phyloP scores from a whole-genome alignment of 192 early-diverging fungal genomes.

The Mortierella alpina region DNA sequence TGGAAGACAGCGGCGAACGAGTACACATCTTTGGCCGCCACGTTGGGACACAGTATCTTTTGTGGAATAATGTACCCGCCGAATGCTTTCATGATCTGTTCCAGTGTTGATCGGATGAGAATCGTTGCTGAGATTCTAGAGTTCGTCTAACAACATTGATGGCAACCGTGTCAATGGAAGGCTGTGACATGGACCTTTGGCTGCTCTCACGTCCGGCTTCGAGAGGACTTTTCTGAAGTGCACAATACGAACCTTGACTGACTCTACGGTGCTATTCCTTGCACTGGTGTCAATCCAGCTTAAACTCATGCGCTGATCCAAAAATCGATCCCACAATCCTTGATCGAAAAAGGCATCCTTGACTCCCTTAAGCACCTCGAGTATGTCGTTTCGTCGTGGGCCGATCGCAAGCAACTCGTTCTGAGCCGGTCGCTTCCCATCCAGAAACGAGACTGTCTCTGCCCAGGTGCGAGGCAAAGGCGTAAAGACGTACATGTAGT shows the following conservation, averaged over 20 bases:
- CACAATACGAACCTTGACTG: constrained; percentile 6
- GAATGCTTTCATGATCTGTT: constrained; percentile 44
- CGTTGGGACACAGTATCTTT: constrained; percentile 2
- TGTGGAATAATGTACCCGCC: constrained; percentile 51
- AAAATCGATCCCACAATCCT: constrained; percentile 44
- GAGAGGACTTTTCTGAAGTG: background rate
- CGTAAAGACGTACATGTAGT: constrained; percentile 42
- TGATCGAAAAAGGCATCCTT: constrained; percentile 35
- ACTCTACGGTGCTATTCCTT: background rate
- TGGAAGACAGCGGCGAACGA: constrained; percentile 41
- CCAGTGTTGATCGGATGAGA: constrained; percentile 29
- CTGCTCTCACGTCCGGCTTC: no score
- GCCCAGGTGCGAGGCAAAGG: constrained; percentile 33
- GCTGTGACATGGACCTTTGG: no score
- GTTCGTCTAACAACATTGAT: constrained; percentile 3
- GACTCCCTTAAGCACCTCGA: constrained; percentile 31
- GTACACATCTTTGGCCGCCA: constrained; percentile 3
- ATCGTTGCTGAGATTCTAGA: constrained; percentile 21
- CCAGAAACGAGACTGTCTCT: constrained; percentile 26
- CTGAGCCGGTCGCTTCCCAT: constrained; percentile 7
- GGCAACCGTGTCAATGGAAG: background rate
- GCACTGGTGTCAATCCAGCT: constrained; percentile 43
- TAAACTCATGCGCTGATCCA: constrained; percentile 38
- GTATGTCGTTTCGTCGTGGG: constrained; percentile 21
- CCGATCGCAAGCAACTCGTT: background rate